These are phyloP conservation scores for Coriolopsis trogii DNA, from an alignment of 1,284 basidiomycete species.

Conservation along the genomic window DNA sequence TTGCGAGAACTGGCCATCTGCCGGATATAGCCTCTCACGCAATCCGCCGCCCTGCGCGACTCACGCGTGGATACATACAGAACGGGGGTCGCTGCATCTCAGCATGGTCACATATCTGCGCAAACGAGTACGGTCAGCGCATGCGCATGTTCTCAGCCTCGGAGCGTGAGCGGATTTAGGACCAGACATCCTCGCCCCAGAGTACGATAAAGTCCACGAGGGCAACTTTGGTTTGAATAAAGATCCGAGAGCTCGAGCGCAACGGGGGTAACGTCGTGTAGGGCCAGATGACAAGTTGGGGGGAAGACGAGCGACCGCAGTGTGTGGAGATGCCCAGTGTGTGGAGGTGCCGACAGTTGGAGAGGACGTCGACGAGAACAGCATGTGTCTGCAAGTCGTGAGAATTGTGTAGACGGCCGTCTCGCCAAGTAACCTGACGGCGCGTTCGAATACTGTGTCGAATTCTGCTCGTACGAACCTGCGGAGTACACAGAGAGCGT, in stretches of 20 bases:
- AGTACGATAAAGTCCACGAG: neutral
- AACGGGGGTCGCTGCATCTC: too few species aligned
- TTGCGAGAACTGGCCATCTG: too few species aligned
- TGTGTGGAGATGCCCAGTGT: conserved; percentile 1
- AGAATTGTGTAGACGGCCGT: neutral
- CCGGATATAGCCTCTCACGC: too few species aligned
- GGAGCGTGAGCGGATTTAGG: too few species aligned
- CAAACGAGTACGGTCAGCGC: too few species aligned
- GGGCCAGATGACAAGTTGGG: conserved; percentile 3
- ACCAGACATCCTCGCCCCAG: too few species aligned
- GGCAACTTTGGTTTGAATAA: neutral
- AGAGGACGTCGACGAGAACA: conserved; percentile 1
- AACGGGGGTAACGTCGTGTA: neutral
- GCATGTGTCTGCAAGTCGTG: conserved; percentile 1
- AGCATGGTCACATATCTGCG: too few species aligned
- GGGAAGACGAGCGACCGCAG: conserved; percentile 4
- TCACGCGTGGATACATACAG: too few species aligned
- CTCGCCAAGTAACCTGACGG: neutral
- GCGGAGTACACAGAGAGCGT: conserved; percentile 2
- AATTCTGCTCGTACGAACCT: conserved; percentile 2
- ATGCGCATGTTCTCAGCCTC: too few species aligned
- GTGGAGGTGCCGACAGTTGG: conserved; percentile 2
- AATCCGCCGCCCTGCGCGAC: too few species aligned
- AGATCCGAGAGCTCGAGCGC: neutral
- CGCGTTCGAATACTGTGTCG: neutral